phyloP scores from a whole-genome alignment of 257 asterid genomes.

The Sherardia arvensis region DNA sequence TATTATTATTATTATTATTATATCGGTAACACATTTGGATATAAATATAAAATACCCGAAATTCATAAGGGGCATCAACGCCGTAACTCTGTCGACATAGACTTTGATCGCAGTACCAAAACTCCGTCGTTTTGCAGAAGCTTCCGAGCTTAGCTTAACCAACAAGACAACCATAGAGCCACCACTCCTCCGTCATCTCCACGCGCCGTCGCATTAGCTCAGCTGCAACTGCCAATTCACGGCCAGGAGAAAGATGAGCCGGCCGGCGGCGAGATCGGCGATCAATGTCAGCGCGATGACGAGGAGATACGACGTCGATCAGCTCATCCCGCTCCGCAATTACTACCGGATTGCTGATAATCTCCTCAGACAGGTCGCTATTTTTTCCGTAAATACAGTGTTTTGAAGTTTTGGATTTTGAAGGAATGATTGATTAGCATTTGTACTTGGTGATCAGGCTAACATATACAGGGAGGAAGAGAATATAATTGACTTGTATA shows the following conservation, averaged over 20 bases:
- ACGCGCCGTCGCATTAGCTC: neutral
- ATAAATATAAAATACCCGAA: no score
- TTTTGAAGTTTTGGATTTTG: no score
- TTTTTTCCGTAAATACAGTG: neutral
- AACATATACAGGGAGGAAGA: conserved; percentile 68
- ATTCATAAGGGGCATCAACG: neutral
- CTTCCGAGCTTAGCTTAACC: neutral
- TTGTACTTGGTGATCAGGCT: conserved; percentile 34
- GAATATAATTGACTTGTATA: conserved; percentile 63
- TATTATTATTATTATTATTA: no score
- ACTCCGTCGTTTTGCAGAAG: neutral
- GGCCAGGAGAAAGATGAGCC: conserved; percentile 45
- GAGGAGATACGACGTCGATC: conserved; percentile 55
- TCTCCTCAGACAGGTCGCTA: conserved; percentile 80
- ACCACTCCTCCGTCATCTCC: neutral
- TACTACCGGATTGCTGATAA: conserved; percentile 83
- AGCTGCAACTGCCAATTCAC: neutral
- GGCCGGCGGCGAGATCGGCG: conserved; percentile 40
- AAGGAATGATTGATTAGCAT: neutral
- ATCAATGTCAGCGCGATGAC: conserved; percentile 36
- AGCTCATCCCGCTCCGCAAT: conserved; percentile 70
- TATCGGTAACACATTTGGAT: no score
- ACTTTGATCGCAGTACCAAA: neutral
- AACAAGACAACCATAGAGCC: neutral
- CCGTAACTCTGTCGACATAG: neutral